A percentile compares a stretch with the other conserved stretches of the same genome.
These are phyloP conservation scores for Ustilago bromivora DNA, from an alignment of 1,284 basidiomycete genomes.

Conservation along the genomic window DNA sequence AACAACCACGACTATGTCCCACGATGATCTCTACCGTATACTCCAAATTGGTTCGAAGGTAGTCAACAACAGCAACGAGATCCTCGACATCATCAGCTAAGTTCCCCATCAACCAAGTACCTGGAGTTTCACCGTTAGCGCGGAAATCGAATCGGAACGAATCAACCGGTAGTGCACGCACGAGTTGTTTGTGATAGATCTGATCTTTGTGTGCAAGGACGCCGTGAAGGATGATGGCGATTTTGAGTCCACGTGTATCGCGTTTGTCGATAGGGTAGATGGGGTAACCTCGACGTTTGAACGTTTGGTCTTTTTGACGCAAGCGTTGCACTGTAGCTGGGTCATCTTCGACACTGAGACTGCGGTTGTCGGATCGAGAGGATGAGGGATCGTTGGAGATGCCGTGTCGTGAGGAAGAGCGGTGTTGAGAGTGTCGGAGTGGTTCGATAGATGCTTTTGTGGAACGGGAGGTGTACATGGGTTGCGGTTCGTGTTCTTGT, in stretches of 20 bases:
- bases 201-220: slow-evolving; percentile 74
- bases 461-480: slow-evolving; percentile 30
- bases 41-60: slow-evolving; percentile 34
- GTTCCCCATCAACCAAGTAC: slow-evolving; percentile 42
- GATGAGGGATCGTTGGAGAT: slow-evolving; percentile 30
- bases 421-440: not conserved
- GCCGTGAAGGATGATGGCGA: slow-evolving; percentile 61
- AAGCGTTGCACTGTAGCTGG: slow-evolving; percentile 26
- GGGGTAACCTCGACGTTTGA: slow-evolving; percentile 32
- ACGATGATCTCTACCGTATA: slow-evolving; percentile 41
- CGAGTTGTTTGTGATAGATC: slow-evolving; percentile 81
- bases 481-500: slow-evolving; percentile 39
- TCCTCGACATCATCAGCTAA: slow-evolving; percentile 51
- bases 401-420: slow-evolving; percentile 4
- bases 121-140: slow-evolving; percentile 45
- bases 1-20: slow-evolving; percentile 39
- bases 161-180: slow-evolving; percentile 77
- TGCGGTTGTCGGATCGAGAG: not conserved
- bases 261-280: slow-evolving; percentile 37
- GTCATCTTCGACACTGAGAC: slow-evolving; percentile 23
- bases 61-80: slow-evolving; percentile 34
- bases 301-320: slow-evolving; percentile 28
- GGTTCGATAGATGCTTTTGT: slow-evolving; percentile 29
- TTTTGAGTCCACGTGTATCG: slow-evolving; percentile 40
- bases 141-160: slow-evolving; percentile 87